Percentiles rank a stretch among this genome's conserved stretches.
Evolutionary conservation across 1,139 yeast genomes (phyloP).

Genomic region (Candida gigantensis): DNA sequence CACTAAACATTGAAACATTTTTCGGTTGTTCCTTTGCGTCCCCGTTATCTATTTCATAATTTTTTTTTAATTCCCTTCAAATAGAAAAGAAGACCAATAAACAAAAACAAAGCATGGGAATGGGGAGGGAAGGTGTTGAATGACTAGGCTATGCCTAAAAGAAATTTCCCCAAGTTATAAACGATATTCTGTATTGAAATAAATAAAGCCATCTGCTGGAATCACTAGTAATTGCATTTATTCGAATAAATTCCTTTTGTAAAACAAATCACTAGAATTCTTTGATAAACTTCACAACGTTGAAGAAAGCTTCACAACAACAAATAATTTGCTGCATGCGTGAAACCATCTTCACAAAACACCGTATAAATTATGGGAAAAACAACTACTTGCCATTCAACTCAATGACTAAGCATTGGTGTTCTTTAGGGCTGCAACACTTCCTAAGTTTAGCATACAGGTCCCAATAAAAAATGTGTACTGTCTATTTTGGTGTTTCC

Average conservation of each 20-base stretch:
- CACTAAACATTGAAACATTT: too few relatives aligned
- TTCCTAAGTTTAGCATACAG: background rate
- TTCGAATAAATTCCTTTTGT: background rate
- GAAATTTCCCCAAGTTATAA: background rate
- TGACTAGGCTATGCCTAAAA: too few relatives aligned
- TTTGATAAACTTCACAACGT: too few relatives aligned
- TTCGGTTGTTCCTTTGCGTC: too few relatives aligned
- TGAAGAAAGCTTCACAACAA: too few relatives aligned
- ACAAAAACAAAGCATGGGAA: constrained; percentile 7
- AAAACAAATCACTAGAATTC: constrained; percentile 4
- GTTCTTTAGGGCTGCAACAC: constrained; percentile 3
- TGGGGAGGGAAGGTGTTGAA: background rate
- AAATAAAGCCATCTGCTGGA: constrained; percentile 4
- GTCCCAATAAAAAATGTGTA: background rate
- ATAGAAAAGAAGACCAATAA: constrained; percentile 5
- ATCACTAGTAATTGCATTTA: constrained; percentile 4
- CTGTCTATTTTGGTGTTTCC: background rate
- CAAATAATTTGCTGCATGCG: background rate
- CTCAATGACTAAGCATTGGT: constrained; percentile 1
- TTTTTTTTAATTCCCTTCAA: constrained; percentile 6
- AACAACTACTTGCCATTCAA: background rate
- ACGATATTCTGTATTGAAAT: background rate
- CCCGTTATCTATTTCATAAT: constrained; percentile 5
- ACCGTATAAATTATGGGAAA: background rate
- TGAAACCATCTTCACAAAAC: constrained; percentile 4